Base-by-base conservation (phyloP, 1,139 yeast species). In the Candida glucosophila region DNA sequence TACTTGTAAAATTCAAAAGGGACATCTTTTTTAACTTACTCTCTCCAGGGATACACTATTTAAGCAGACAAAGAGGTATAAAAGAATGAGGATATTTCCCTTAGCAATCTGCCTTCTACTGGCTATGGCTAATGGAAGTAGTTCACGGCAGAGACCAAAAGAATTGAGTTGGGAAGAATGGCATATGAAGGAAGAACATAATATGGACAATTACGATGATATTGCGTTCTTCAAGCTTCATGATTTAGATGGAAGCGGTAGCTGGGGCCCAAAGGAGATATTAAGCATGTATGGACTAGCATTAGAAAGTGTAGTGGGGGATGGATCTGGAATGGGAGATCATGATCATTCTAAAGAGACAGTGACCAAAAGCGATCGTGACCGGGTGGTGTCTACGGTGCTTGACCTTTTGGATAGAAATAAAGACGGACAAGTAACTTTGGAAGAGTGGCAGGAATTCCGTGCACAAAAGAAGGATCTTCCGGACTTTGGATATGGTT, bases 401-500 rank as follows among this genome's bases (percentile, higher is more conserved):
- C 55, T 85, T 46, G 48, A 41, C 6, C 44, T 83, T 38, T 56
- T 85, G 29, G 95, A 86, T 48, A 52, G 62, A 0, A 59, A 83
- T 44, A 52, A 61, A n/a, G 88, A 86, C 45, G 81, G 80, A 0
- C 56, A 55, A 25, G 65, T 88, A 9, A 57, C 76, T 7, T 52
- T 72, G 28, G 75, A 75, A 11, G 96, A 86, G 46, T 90, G 88
- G 78, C 44, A 73, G 25, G 53, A 55, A n/a, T 88, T 71, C 52
- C 64, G 70, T 6, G 51, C 52, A 3, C 53, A 52, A 6, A 93
- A 93, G 5, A 79, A 81, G 2, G 72, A 71, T 36, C 68, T 90
- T 44, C 97, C 97, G 1, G 97, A 90, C 50, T 75, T 86, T 48
- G 95, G 95, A 6, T 77, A 78, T 35, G 97, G 96, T 12, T 90